Base-by-base conservation (phyloP, 257 asterid genomes). In the Buddleja alternifolia region DNA sequence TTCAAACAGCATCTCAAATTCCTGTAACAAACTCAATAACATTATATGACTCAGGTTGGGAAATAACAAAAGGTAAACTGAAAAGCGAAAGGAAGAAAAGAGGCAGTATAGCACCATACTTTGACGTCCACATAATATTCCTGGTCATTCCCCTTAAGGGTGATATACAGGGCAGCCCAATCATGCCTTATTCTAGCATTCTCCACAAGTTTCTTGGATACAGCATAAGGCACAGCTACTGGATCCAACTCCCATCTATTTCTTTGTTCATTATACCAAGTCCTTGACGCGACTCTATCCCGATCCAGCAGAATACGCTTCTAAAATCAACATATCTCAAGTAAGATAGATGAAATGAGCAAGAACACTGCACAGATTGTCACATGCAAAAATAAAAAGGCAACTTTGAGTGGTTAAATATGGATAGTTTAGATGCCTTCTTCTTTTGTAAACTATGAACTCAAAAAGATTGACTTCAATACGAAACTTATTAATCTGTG, bases 171-270 rank as follows among this genome's bases (percentile, higher is more conserved):
- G 82, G 84, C 92, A 66, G 83, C 93, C 96, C 96, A 91, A 75
- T 94, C 99, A 70, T 94, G 97, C 89, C 99, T 92, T 74, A 94
- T 85, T 74, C 91, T 86, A 84, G 99, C 99, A 77, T 81, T 81
- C 76, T 77, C 87, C 73, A 94, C 86, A 72, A 94, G 90, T 80
- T 91, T 89, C 76, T 75, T 82, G 70, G 99, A 84, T 14, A 94
- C 80, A 64, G 95, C 97, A 81, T 94, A 91, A 66, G 99, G 96
- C 82, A 89, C 93, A 70, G 95, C 95, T 66, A 91, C 52, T 10
- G 97, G 99, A 60, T 91, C 96, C 91, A 94, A 73, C 80, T 94
- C 99, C 99, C 97, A 94, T 82, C 97, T 83, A 67, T 75, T 78
- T 69, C 70, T 71, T 74, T 83, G 89, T 64, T 90, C 96, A 83